These are phyloP conservation scores for Candida boleticola DNA, from an alignment of 805 yeast species.

Conservation along the genomic window DNA sequence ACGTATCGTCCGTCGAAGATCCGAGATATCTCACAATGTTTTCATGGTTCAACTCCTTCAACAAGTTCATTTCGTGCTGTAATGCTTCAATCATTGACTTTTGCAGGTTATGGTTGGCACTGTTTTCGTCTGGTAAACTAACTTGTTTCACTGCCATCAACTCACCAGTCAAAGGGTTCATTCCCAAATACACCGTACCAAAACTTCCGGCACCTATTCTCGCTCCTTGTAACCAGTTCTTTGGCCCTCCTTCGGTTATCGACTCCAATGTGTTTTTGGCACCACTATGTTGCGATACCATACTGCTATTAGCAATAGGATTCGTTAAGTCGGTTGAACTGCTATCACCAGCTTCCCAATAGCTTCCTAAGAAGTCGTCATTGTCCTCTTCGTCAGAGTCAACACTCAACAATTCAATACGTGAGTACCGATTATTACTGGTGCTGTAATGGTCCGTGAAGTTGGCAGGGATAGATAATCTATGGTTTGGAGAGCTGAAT, in stretches of 20 bases:
- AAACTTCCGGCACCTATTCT: constrained; percentile 93
- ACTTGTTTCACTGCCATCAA: constrained; percentile 97
- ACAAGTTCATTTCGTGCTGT: constrained; percentile 74
- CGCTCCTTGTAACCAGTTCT: constrained; percentile 90
- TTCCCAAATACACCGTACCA: constrained; percentile 89
- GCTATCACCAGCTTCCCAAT: not conserved
- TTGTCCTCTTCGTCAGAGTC: constrained; percentile 32
- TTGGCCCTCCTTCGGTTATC: constrained; percentile 55
- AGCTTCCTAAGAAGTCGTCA: constrained; percentile 36
- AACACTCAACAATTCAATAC: constrained; percentile 46
- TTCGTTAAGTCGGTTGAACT: not conserved
- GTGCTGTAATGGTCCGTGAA: constrained; percentile 21
- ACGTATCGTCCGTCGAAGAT: constrained; percentile 69
- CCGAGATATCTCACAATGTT: constrained; percentile 93
- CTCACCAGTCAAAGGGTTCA: constrained; percentile 91
- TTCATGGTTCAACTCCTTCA: constrained; percentile 81
- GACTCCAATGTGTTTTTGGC: constrained; percentile 9
- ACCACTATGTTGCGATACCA: not conserved
- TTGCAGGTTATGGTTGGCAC: constrained; percentile 27
- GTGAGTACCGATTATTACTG: constrained; percentile 34
- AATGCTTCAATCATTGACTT: constrained; percentile 71
- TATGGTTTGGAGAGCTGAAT: constrained; percentile 11
- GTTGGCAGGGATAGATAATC: constrained; percentile 29
- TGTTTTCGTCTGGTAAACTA: constrained; percentile 51
- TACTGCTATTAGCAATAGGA: not conserved